Base-by-base conservation (phyloP, 169 alveolate species). In the Perkinsus marinus region DNA sequence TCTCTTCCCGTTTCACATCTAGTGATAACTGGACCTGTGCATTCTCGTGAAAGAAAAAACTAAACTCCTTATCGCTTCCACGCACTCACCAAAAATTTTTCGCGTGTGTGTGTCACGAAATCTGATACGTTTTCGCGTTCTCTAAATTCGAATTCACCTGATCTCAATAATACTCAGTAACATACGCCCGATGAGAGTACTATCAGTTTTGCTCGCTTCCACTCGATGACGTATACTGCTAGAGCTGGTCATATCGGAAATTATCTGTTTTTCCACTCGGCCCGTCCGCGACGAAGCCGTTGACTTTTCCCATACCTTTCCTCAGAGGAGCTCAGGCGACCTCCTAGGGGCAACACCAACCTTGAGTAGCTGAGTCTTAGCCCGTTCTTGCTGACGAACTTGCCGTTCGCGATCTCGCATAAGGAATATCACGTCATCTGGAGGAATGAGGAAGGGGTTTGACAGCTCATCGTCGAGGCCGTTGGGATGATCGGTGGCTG, bases 1-100 rank as follows among this genome's bases (percentile, higher is more conserved):
- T 94, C 90, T 94, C 96, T 17, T 95, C 94, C 47, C 93, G 93
- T 68, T 94, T 92, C 39, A 94, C 91, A 68, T 93, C 94, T n/a
- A 93, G 91, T 0, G 93, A 92, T 94, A 93, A 89, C 89, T 92
- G 94, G 30, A 47, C 90, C 92, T 47, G 43, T 39, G 6, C 89
- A 22, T 22, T 39, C 17, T 10, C 68, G 38, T 39, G n/a, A n/a
- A n/a, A n/a, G n/a, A n/a, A n/a, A n/a, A n/a, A n/a, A n/a, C n/a
- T n/a, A n/a, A 17, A 43, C 34, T 16, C 30, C 79, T 13, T 57
- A 7, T 13, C 79, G 34, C 37, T 30, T 0, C 36, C 79, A 57
- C 22, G 13, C 2, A 19, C 92, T 39, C 90, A 94, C 94, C 92
- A 94, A 57, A 90, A 94, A 94, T 91, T 93, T 94, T 39, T 94